Conservation (phyloP, 139 green algal species). For the Closterium sp. region DNA sequence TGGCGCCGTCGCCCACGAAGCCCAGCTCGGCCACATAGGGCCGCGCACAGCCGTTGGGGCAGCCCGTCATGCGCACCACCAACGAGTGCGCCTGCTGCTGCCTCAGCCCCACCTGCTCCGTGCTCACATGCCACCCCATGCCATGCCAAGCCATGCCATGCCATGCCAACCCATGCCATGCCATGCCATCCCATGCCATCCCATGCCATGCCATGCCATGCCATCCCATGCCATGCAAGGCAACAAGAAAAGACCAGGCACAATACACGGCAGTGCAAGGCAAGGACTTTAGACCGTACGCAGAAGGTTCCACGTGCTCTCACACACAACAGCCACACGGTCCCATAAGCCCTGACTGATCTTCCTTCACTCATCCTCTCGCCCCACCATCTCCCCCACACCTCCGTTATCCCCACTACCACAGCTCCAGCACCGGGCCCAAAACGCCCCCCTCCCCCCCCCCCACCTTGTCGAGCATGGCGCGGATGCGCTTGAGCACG, state of each 20-base stretch:
- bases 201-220: not conserved
- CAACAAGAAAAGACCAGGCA: no score
- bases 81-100: constrained; percentile 62
- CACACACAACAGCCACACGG: no score
- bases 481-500: constrained; percentile 54
- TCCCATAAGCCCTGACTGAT: not conserved
- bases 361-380: not conserved
- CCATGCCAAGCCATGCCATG: not conserved
- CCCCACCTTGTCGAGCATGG: constrained; percentile 70
- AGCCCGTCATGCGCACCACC: constrained; percentile 96
- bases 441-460: no score
- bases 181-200: not conserved
- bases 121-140: not conserved
- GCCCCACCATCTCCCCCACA: not conserved
- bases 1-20: constrained; percentile 96
- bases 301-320: no score
- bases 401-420: not conserved
- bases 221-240: not conserved
- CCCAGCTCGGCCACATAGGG: constrained; percentile 99
- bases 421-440: no score
- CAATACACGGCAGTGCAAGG: not conserved
- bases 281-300: not conserved
- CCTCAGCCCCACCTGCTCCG: constrained; percentile 32
- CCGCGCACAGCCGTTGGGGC: constrained; percentile 96
- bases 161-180: not conserved